These are phyloP conservation scores for Paramecium pentaurelia DNA, from an alignment of 73 alveolate genomes.

Conservation along the genomic window DNA sequence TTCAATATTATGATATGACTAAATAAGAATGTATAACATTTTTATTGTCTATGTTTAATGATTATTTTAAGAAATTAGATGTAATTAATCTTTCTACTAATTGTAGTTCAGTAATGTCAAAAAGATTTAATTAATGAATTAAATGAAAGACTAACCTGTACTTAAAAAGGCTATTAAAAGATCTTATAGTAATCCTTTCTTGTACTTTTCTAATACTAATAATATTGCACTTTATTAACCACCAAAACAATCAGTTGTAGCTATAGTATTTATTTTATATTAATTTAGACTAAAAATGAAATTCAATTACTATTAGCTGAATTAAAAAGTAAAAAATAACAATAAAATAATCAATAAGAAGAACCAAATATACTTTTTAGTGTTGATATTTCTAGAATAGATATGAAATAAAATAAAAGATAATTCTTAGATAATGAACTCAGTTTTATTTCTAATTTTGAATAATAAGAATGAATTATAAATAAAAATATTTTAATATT, in stretches of 20 bases:
- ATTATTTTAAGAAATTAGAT: neutral
- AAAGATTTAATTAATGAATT: neutral
- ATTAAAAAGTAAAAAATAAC: neutral
- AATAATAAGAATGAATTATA: neutral
- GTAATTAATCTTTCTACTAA: neutral
- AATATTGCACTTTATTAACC: neutral
- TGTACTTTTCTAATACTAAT: slow-evolving; percentile 3
- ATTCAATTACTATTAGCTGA: neutral
- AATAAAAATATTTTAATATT: neutral
- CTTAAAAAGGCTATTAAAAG: neutral
- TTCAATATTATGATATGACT: neutral
- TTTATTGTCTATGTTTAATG: neutral
- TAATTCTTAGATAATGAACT: neutral
- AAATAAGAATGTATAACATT: neutral
- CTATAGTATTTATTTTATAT: neutral
- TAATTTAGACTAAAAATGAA: slow-evolving; percentile 24
- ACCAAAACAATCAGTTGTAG: neutral
- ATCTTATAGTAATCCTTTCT: slow-evolving; percentile 38
- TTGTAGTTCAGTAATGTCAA: neutral
- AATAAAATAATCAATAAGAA: neutral
- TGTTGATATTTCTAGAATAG: slow-evolving; percentile 27
- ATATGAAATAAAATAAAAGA: neutral
- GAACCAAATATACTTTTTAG: neutral
- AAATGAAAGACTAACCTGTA: neutral
- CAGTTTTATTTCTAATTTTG: slow-evolving; percentile 32